A percentile compares a stretch with the other conserved stretches of the same genome.
Conservation (phyloP, 2,329 filamentous ascomycete species). For the Aspergillus hiratsukae region DNA sequence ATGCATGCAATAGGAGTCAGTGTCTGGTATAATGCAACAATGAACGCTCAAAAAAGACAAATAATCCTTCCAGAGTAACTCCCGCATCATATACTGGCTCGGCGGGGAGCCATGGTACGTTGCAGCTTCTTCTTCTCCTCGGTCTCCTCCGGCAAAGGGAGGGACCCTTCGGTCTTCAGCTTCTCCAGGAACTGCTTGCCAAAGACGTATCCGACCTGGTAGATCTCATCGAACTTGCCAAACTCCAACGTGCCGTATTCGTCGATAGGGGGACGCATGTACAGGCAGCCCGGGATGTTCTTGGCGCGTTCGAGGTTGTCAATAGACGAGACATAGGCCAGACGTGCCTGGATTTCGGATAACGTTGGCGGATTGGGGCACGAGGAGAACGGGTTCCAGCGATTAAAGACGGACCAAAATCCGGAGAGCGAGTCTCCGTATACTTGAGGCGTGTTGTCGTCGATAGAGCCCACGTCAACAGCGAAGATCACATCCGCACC, state of each 20-base stretch:
- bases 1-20: background rate
- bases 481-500: conserved; percentile 94
- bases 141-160: conserved; percentile 67
- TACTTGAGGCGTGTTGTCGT: conserved; percentile 84
- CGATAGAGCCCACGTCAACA: conserved; percentile 86
- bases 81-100: conserved; percentile 75
- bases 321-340: conserved; percentile 92
- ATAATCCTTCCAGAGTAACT: too few species aligned
- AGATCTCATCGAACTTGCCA: conserved; percentile 96
- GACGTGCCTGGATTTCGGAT: conserved; percentile 88
- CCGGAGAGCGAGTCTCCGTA: conserved; percentile 94
- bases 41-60: background rate
- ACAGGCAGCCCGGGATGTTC: conserved; percentile 81
- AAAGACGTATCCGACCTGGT: conserved; percentile 79
- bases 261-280: conserved; percentile 95
- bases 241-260: conserved; percentile 93
- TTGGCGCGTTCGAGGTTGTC: conserved; percentile 94
- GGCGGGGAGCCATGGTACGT: conserved; percentile 72
- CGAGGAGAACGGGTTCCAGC: conserved; percentile 92
- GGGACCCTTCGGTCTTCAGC: conserved; percentile 70
- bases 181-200: conserved; percentile 74
- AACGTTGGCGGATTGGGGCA: conserved; percentile 90
- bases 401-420: conserved; percentile 89
- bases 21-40: background rate
- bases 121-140: conserved; percentile 72